Conservation (phyloP, 2,329 filamentous ascomycete genomes). For the Karstenula rhodostoma region DNA sequence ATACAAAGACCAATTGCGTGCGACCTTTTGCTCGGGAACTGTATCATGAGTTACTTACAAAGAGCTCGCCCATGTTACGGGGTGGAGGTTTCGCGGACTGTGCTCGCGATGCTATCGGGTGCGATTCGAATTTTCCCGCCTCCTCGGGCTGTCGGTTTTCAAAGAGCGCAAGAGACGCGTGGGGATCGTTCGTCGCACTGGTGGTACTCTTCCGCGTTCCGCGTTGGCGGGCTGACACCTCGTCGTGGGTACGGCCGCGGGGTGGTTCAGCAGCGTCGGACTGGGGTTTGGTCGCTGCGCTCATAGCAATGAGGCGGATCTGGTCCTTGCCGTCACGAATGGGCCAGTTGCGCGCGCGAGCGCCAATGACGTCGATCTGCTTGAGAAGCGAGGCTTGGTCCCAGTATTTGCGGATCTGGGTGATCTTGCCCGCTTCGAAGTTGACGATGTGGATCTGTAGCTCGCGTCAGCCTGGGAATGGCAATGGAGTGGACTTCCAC, state of each 20-base stretch:
- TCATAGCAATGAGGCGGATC: slow-evolving; percentile 74
- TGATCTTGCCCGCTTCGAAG: slow-evolving; percentile 82
- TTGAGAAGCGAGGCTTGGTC: slow-evolving; percentile 94
- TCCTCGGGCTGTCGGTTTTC: slow-evolving; percentile 71
- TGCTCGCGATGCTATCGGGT: slow-evolving; percentile 66
- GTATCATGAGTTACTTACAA: slow-evolving; percentile 49
- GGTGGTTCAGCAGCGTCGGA: slow-evolving; percentile 40
- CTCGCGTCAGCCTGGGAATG: slow-evolving; percentile 20
- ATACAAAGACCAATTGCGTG: not conserved
- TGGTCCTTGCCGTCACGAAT: slow-evolving; percentile 89
- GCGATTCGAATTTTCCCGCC: slow-evolving; percentile 55
- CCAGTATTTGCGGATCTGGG: slow-evolving; percentile 90
- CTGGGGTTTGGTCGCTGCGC: slow-evolving; percentile 54
- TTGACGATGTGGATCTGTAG: slow-evolving; percentile 76
- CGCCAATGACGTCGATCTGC: slow-evolving; percentile 92
- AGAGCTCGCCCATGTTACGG: slow-evolving; percentile 75
- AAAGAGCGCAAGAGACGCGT: slow-evolving; percentile 79
- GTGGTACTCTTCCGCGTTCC: slow-evolving; percentile 48
- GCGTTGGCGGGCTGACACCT: slow-evolving; percentile 46
- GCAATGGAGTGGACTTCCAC: not conserved
- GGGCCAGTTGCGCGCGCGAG: slow-evolving; percentile 91
- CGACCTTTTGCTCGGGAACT: not conserved
- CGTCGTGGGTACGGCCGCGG: slow-evolving; percentile 42
- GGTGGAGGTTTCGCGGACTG: slow-evolving; percentile 75
- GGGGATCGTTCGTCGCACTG: slow-evolving; percentile 54